A percentile compares a stretch with the other conserved stretches of the same genome.
These are phyloP conservation scores for Maudiozyma humilis DNA, from an alignment of 1,139 yeast genomes.

Conservation along the genomic window DNA sequence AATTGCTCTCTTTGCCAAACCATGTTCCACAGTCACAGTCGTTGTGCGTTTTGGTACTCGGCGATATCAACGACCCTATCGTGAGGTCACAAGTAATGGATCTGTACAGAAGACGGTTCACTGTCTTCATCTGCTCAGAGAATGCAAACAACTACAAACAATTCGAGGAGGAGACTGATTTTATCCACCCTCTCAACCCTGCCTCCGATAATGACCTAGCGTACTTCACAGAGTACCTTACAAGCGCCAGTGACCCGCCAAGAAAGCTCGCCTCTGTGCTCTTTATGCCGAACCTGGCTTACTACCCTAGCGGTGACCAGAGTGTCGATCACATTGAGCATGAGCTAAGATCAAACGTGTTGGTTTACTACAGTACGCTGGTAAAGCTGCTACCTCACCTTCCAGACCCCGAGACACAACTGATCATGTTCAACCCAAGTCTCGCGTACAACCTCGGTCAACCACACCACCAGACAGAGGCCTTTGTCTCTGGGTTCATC, in stretches of 20 bases:
- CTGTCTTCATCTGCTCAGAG: slow-evolving; percentile 28
- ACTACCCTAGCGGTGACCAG: slow-evolving; percentile 25
- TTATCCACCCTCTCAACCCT: slow-evolving; percentile 24
- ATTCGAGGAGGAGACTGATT: slow-evolving; percentile 27
- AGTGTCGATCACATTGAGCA: slow-evolving; percentile 17
- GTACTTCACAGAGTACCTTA: slow-evolving; percentile 14
- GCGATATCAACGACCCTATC: slow-evolving; percentile 31
- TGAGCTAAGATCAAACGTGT: slow-evolving; percentile 22
- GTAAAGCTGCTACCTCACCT: slow-evolving; percentile 22
- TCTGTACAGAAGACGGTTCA: slow-evolving; percentile 28
- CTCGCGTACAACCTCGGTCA: slow-evolving; percentile 21
- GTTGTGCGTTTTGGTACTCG: slow-evolving; percentile 25
- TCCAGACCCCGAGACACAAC: slow-evolving; percentile 15
- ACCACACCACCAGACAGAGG: slow-evolving; percentile 25
- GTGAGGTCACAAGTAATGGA: slow-evolving; percentile 31
- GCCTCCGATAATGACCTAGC: slow-evolving; percentile 18
- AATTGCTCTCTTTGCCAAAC: slow-evolving; percentile 14
- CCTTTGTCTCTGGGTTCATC: slow-evolving; percentile 24
- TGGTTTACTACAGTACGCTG: slow-evolving; percentile 19
- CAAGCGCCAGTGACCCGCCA: slow-evolving; percentile 8
- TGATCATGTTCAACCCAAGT: slow-evolving; percentile 27
- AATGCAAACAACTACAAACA: slow-evolving; percentile 18
- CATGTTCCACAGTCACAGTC: slow-evolving; percentile 19
- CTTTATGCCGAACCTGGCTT: slow-evolving; percentile 29
- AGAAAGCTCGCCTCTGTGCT: slow-evolving; percentile 22